Percentiles rank a stretch among this genome's conserved stretches.
These are phyloP conservation scores for Xerocomus potaroensis DNA, from an alignment of 768 basidiomycete species.

Conservation along the genomic window DNA sequence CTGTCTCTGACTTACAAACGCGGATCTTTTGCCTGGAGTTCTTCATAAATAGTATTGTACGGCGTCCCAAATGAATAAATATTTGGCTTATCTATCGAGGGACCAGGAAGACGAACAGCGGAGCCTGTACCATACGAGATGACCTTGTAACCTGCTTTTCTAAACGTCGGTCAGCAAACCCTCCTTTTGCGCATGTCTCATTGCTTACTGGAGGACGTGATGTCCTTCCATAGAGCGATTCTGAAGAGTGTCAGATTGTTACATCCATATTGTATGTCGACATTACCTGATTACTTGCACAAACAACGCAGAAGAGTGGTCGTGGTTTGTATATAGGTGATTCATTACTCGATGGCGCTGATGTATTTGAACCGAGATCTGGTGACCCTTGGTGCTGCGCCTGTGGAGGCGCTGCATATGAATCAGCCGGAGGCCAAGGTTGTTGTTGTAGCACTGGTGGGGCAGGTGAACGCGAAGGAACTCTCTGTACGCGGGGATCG, in stretches of 20 bases:
- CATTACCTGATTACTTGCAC: conserved; percentile 94
- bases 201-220: conserved; percentile 75
- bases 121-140: conserved; percentile 96
- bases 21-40: conserved; percentile 77
- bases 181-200: not conserved
- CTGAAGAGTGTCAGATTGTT: conserved; percentile 38
- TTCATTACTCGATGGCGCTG: conserved; percentile 3
- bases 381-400: conserved; percentile 13
- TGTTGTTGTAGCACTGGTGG: conserved; percentile 23
- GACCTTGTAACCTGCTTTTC: conserved; percentile 88
- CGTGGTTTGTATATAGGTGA: conserved; percentile 50
- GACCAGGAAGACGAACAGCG: conserved; percentile 92
- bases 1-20: conserved; percentile 57
- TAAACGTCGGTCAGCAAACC: conserved; percentile 31
- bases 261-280: not conserved
- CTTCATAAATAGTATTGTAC: conserved; percentile 93
- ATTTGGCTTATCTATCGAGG: conserved; percentile 96
- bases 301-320: conserved; percentile 95
- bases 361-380: conserved; percentile 4
- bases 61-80: conserved; percentile 97
- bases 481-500: conserved; percentile 60
- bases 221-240: conserved; percentile 99
- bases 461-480: conserved; percentile 37
- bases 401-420: conserved; percentile 13
- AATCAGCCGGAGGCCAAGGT: conserved; percentile 21